Percentiles rank a stretch among this genome's conserved stretches.
Conservation (phyloP, 1,139 yeast species). For the Lodderomyces parapsilosis region DNA sequence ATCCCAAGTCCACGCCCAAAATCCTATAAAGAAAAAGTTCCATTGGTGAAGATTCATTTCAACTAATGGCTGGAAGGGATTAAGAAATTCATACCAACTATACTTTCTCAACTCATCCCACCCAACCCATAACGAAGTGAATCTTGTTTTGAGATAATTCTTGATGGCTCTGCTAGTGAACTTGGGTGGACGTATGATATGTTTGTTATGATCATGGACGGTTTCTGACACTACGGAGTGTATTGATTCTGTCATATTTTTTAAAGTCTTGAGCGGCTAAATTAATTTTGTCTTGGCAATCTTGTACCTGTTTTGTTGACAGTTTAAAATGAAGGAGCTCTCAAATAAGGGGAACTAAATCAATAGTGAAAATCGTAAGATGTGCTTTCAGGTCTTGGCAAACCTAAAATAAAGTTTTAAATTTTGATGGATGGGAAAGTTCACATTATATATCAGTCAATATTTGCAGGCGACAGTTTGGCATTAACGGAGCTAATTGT, state of each 20-base stretch:
- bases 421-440: background rate
- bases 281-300: background rate
- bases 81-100: conserved; percentile 28
- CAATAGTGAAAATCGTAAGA: too few species aligned
- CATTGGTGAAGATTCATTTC: conserved; percentile 33
- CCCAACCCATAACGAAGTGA: conserved; percentile 31
- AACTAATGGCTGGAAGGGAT: conserved; percentile 33
- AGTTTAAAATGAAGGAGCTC: background rate
- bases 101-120: conserved; percentile 28
- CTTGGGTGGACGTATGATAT: conserved; percentile 32
- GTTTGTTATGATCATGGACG: conserved; percentile 62
- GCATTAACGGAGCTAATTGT: background rate
- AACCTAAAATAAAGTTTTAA: background rate
- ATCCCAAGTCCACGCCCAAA: conserved; percentile 45
- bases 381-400: too few species aligned
- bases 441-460: background rate
- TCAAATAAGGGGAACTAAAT: background rate
- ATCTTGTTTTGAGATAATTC: conserved; percentile 28
- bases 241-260: background rate
- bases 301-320: background rate
- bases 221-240: conserved; percentile 3
- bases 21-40: conserved; percentile 35
- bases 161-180: conserved; percentile 26
- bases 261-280: background rate
- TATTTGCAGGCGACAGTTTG: background rate